Percentiles rank a stretch among this genome's conserved stretches.
These are phyloP conservation scores for Neocucurbitaria cava DNA, from an alignment of 2,329 filamentous ascomycete species.

Conservation along the genomic window DNA sequence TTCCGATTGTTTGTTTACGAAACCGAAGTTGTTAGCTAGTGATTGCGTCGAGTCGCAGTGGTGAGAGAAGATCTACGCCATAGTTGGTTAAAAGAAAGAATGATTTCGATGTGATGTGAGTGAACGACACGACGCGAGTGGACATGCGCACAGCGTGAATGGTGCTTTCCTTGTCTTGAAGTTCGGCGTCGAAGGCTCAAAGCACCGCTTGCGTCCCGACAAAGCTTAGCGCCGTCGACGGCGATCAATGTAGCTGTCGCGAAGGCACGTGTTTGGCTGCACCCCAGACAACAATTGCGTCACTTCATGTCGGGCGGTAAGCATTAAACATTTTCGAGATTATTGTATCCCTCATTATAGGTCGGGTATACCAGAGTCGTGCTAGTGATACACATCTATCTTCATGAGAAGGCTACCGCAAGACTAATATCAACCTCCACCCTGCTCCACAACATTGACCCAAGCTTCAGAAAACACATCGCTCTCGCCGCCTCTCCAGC, in stretches of 20 bases:
- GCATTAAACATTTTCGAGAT: not conserved
- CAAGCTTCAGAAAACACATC: slow-evolving; percentile 44
- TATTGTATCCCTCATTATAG: not conserved
- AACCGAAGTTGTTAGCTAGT: not conserved
- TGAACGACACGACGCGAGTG: not conserved
- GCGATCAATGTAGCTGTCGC: not conserved
- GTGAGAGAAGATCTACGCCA: not conserved
- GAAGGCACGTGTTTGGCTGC: slow-evolving; percentile 12
- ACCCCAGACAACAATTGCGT: not conserved
- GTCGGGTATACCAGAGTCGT: too few species aligned
- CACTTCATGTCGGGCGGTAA: not conserved
- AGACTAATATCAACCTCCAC: not conserved
- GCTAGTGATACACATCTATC: not conserved
- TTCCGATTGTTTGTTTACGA: slow-evolving; percentile 20
- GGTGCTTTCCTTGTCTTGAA: slow-evolving; percentile 14
- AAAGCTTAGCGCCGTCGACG: slow-evolving; percentile 19
- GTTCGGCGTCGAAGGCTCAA: slow-evolving; percentile 12
- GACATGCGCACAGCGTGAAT: not conserved
- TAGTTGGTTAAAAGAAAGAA: not conserved
- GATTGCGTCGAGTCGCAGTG: not conserved
- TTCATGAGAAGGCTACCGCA: not conserved
- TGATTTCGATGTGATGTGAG: too few species aligned
- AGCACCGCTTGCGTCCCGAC: slow-evolving; percentile 16
- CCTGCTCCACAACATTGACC: slow-evolving; percentile 32
- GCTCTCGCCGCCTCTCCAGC: slow-evolving; percentile 66